Percentiles rank a stretch among this genome's conserved stretches.
phyloP scores from a whole-genome alignment of 1,284 basidiomycete genomes.

The Bjerkandera adusta region DNA sequence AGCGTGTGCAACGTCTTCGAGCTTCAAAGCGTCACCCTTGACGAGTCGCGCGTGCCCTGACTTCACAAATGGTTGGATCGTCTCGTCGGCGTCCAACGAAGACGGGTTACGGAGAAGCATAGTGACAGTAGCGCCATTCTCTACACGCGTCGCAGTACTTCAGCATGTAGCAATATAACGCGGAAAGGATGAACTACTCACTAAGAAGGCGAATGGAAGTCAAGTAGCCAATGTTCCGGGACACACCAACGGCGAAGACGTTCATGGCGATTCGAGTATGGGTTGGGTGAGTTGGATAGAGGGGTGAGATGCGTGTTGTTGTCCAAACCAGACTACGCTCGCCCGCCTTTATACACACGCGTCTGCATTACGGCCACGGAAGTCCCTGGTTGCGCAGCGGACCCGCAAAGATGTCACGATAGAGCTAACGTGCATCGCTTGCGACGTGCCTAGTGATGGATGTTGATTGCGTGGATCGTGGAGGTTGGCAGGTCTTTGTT shows the following conservation, averaged over 20 bases:
- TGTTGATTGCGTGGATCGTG: too few relatives aligned
- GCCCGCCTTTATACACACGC: too few relatives aligned
- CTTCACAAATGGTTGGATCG: conserved; percentile 39
- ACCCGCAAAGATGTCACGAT: too few relatives aligned
- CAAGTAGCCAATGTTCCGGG: conserved; percentile 62
- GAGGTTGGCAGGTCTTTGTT: too few relatives aligned
- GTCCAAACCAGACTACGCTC: too few relatives aligned
- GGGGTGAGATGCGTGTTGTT: background rate
- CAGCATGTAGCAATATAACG: conserved; percentile 1
- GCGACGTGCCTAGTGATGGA: too few relatives aligned
- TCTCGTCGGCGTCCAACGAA: conserved; percentile 44
- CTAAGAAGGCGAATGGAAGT: conserved; percentile 49
- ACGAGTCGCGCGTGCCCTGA: conserved; percentile 44
- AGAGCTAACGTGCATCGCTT: too few relatives aligned
- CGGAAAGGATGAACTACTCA: conserved; percentile 30
- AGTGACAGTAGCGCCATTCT: conserved; percentile 47
- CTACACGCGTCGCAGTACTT: conserved; percentile 21
- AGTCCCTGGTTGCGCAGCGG: too few relatives aligned
- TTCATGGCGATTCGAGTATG: too few relatives aligned
- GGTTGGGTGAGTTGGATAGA: too few relatives aligned
- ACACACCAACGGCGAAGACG: conserved; percentile 54
- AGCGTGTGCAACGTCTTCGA: conserved; percentile 40
- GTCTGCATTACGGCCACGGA: too few relatives aligned
- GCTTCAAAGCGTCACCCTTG: conserved; percentile 49
- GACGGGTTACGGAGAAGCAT: conserved; percentile 45